Base-by-base conservation (phyloP, 1,284 basidiomycete species). In the Trametes pubescens region DNA sequence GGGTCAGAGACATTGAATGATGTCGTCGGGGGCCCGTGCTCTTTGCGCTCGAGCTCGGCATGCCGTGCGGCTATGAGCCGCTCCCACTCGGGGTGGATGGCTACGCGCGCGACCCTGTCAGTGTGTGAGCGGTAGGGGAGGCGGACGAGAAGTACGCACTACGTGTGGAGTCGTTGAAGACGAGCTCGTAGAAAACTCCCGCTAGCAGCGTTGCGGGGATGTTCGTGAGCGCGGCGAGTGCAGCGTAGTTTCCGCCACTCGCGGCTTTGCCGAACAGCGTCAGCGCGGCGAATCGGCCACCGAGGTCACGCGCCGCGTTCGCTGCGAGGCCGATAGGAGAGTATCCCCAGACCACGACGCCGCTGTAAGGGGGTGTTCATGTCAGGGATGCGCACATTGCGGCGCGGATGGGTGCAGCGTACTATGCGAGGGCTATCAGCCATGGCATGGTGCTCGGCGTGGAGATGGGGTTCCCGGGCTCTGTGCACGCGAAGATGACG, bases 271-370 rank as follows among this genome's bases (percentile, higher is more conserved):
- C 89, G 82, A 85, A 91, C 51, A 90, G 81, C 0, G 85, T 80
- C 71, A 90, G 67, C 5, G 80, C 84, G 65, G 82, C 80, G 26
- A 91, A 67, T 18, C 89, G 84, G 2, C 81, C 86, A 21, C 89
- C 90, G 52, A 92, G 48, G 71, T 91, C 90, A 68, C 89, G 86
- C 35, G 89, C 89, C 1, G 87, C 76, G 73, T 91, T 91, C 21
- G 87, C 79, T 14, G 86, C 82, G 62, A 91, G 71, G 32, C 82
- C 82, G 34, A 80, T 78, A 4, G 82, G 78, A 2, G 83, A 78
- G 73, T 79, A 91, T 22, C 86, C 84, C 86, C 88, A 90, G 59
- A 90, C 81, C 37, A 82, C 80, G 37, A 80, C 75, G 46, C 78
- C 84, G 69, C 87, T 89, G 58, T 6, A 14, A 21, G 24, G 21